phyloP scores from a whole-genome alignment of 176 grass and related monocot genomes.

The Calamus simplicifolius region DNA sequence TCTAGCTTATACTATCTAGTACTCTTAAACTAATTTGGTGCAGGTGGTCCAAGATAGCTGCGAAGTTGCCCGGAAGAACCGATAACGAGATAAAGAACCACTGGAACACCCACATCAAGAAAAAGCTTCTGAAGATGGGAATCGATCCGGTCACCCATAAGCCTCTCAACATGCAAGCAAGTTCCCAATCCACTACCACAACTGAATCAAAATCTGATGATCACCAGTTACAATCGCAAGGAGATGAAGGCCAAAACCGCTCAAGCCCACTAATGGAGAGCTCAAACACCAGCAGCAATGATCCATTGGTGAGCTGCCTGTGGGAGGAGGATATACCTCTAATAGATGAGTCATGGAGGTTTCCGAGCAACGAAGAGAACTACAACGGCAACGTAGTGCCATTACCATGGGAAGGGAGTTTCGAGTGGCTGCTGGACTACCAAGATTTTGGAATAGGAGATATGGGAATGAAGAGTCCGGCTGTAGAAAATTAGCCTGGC shows the following conservation, averaged over 20 bases:
- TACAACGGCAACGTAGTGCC: background rate
- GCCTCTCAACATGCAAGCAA: conserved; percentile 27
- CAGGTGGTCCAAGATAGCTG: conserved; percentile 93
- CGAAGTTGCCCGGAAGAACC: conserved; percentile 73
- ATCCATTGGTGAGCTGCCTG: conserved; percentile 47
- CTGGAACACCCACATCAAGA: conserved; percentile 99
- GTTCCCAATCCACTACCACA: conserved; percentile 33
- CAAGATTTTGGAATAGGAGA: conserved; percentile 45
- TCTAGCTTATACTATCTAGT: background rate
- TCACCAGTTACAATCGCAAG: too few relatives aligned
- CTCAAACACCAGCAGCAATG: conserved; percentile 32
- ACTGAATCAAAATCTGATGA: conserved; percentile 36
- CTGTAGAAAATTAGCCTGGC: background rate
- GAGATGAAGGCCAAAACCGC: background rate
- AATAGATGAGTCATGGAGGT: conserved; percentile 46
- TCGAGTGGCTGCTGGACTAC: conserved; percentile 82
- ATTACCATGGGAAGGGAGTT: conserved; percentile 29
- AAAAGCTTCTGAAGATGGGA: conserved; percentile 90
- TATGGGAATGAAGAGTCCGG: background rate
- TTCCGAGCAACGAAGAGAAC: conserved; percentile 14
- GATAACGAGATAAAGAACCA: conserved; percentile 99
- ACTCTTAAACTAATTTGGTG: background rate
- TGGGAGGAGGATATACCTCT: conserved; percentile 47
- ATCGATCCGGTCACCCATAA: conserved; percentile 74
- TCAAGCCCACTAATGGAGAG: conserved; percentile 30